Evolutionary conservation across 2,329 filamentous ascomycete genomes (phyloP).

Genomic region (Fusarium lyarnte): DNA sequence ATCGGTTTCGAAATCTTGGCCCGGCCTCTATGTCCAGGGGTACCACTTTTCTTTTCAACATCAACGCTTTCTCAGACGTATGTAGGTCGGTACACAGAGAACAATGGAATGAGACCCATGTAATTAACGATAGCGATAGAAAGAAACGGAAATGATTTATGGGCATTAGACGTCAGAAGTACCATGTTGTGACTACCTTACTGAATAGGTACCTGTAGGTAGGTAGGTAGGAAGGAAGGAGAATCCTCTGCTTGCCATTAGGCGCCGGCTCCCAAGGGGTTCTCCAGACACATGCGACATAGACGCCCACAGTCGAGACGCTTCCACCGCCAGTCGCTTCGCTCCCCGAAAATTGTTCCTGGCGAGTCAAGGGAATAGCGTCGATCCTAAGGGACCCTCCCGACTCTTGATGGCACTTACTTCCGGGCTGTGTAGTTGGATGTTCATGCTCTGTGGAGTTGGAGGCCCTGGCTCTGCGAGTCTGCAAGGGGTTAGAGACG

Average conservation of each 20-base stretch:
- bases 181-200: not conserved
- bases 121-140: not conserved
- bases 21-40: constrained; percentile 17
- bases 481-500: not conserved
- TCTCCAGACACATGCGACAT: constrained; percentile 35
- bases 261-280: constrained; percentile 21
- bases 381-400: constrained; percentile 13
- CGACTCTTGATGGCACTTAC: not conserved
- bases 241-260: constrained; percentile 6
- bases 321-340: constrained; percentile 35
- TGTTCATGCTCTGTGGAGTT: constrained; percentile 27
- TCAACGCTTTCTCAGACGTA: not conserved
- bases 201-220: not conserved
- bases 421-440: constrained; percentile 9
- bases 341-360: constrained; percentile 11
- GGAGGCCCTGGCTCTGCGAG: not conserved
- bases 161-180: not conserved
- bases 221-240: not conserved
- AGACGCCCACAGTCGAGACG: constrained; percentile 39
- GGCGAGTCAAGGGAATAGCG: constrained; percentile 23
- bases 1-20: constrained; percentile 31
- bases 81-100: not conserved
- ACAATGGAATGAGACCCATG: constrained; percentile 8
- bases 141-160: not conserved
- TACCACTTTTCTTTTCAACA: constrained; percentile 20